A percentile compares a stretch with the other conserved stretches of the same genome.
phyloP scores from a whole-genome alignment of 2,329 filamentous ascomycete species.

The Eutypella sp. region DNA sequence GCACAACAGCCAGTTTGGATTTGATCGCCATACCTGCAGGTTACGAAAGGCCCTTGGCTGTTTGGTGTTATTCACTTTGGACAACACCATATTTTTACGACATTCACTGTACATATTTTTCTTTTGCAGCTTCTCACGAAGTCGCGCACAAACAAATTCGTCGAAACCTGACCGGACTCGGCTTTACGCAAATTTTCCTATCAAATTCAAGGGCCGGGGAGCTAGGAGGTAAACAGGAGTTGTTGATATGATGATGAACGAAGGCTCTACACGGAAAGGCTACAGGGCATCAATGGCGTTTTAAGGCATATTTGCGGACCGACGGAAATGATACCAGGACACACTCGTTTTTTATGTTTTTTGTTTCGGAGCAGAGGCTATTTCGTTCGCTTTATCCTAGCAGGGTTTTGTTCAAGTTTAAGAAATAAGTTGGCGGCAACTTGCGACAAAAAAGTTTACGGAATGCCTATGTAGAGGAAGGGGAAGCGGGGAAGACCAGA shows the following conservation, averaged over 20 bases:
- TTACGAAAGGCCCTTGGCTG: slow-evolving; percentile 4
- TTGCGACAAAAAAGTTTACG: background rate
- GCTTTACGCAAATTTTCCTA: background rate
- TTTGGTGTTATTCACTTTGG: background rate
- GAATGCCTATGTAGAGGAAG: background rate
- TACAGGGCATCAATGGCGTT: background rate
- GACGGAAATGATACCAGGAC: slow-evolving; percentile 1
- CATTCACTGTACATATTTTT: slow-evolving; percentile 30
- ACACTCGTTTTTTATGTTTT: too few relatives aligned
- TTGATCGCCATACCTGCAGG: slow-evolving; percentile 20
- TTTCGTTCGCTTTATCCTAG: background rate
- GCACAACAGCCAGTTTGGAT: slow-evolving; percentile 43
- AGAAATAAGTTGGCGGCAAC: background rate
- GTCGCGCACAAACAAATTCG: background rate
- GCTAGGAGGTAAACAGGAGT: background rate
- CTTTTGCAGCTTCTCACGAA: too few relatives aligned
- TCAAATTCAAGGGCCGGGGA: background rate
- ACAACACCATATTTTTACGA: slow-evolving; percentile 6
- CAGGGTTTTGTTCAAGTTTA: background rate
- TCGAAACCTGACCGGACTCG: background rate
- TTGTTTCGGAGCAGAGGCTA: background rate
- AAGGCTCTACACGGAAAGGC: background rate
- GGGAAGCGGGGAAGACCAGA: background rate
- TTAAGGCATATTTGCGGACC: background rate
- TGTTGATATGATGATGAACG: background rate